A percentile compares a stretch with the other conserved stretches of the same genome.
Conservation (phyloP, 768 basidiomycete species). For the Leucosporidium creatinivorum region DNA sequence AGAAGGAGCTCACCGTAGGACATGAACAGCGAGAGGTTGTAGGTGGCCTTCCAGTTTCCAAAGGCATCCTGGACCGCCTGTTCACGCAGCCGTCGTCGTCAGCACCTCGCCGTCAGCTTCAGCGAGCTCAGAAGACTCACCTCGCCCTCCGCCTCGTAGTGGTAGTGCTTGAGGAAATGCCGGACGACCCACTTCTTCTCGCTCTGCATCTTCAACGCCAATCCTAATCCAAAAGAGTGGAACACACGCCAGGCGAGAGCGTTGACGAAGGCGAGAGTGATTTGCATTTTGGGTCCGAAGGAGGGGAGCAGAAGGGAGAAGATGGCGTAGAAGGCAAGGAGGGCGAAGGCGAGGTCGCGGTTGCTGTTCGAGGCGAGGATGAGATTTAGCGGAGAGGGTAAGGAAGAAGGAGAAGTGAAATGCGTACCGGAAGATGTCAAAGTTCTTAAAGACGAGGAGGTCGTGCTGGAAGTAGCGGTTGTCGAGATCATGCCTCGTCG, state of each 20-base stretch:
- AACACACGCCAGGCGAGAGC: conserved; percentile 77
- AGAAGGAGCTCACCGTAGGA: conserved; percentile 69
- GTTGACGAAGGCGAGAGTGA: conserved; percentile 71
- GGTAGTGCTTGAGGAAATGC: conserved; percentile 80
- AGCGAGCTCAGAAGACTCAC: conserved; percentile 37
- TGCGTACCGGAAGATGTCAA: conserved; percentile 75
- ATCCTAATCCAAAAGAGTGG: conserved; percentile 80
- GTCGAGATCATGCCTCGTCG: conserved; percentile 69
- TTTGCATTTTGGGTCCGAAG: conserved; percentile 49
- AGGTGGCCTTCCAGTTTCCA: conserved; percentile 85
- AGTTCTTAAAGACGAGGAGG: conserved; percentile 65
- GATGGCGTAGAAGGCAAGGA: conserved; percentile 64
- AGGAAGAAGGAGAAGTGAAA: conserved; percentile 1
- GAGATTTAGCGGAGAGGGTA: conserved; percentile 13
- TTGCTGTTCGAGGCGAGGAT: conserved; percentile 50
- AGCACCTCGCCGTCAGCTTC: too few relatives aligned
- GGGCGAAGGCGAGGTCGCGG: conserved; percentile 69
- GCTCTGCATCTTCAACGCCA: conserved; percentile 75
- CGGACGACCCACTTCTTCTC: conserved; percentile 79
- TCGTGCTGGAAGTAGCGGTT: conserved; percentile 88
- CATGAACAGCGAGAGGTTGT: conserved; percentile 90
- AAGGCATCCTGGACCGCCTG: conserved; percentile 87
- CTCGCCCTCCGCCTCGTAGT: conserved; percentile 65
- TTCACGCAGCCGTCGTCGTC: conserved; percentile 31
- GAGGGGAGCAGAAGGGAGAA: conserved; percentile 55